These are phyloP conservation scores for Phaeolepiota aurea DNA, from an alignment of 768 basidiomycete species.

Conservation along the genomic window DNA sequence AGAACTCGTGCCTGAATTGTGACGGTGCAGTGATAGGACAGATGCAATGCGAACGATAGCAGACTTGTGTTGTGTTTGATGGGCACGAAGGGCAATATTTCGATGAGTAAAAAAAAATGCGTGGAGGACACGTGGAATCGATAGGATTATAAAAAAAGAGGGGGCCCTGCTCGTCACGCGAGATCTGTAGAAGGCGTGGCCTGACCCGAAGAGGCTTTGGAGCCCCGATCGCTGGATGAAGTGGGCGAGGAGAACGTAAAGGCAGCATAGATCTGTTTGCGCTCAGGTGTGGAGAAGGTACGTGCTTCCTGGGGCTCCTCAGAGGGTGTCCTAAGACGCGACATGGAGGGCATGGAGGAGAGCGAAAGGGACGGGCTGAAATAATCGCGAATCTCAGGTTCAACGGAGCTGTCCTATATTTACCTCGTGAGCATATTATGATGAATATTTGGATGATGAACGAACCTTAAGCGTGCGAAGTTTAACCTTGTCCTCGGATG, in stretches of 20 bases:
- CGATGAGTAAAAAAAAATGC: too few species aligned
- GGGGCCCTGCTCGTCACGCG: constrained; percentile 2
- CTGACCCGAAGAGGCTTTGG: constrained; percentile 27
- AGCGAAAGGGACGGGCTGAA: constrained; percentile 29
- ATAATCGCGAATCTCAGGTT: constrained; percentile 52
- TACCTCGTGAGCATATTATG: constrained; percentile 4
- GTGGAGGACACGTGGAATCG: background rate
- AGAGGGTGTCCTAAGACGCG: constrained; percentile 15
- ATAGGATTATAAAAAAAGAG: background rate
- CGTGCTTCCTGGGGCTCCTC: constrained; percentile 20
- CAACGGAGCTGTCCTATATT: constrained; percentile 41
- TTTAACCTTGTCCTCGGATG: constrained; percentile 25
- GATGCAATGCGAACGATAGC: too few species aligned
- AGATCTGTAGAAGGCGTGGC: constrained; percentile 13
- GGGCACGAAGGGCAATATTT: too few species aligned
- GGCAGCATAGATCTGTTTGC: constrained; percentile 61
- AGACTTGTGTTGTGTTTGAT: too few species aligned
- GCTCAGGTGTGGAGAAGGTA: constrained; percentile 67
- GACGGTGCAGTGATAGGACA: too few species aligned
- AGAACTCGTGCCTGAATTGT: too few species aligned
- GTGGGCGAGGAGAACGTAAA: constrained; percentile 79
- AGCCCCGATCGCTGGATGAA: constrained; percentile 47
- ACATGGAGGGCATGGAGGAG: constrained; percentile 16
- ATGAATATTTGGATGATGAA: constrained; percentile 5
- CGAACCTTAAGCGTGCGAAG: constrained; percentile 41